Evolutionary conservation across 768 basidiomycete species (phyloP), one percentile per base, ranked within the genome.

Genomic region (Lyophyllum shimeji): DNA sequence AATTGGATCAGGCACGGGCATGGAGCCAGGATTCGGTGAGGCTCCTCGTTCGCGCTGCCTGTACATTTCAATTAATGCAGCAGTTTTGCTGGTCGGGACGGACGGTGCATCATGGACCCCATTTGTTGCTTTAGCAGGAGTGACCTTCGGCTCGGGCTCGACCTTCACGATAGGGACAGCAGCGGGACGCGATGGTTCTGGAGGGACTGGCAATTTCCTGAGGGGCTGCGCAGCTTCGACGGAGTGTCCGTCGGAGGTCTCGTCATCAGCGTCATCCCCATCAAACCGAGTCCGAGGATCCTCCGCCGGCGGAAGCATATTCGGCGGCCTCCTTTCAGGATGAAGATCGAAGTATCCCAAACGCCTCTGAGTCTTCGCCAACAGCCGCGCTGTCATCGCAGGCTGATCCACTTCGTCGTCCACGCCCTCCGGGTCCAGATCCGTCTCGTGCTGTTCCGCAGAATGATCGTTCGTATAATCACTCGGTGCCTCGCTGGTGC

Each of bases 1-100:
- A 43, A 66, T 63, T 21, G 70, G 63, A 17, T 63, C 52, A 15
- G 62, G 45, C 12, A 62, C 52, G 8, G 71, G 65, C 42, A 56
- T 50, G 4, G 70, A 48, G 17, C 60, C 53, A 11, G 71, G 65
- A 15, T 71, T 67, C 2, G 68, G 59, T n/a, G 66, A 58, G 61
- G 71, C 53, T 52, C 76, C 81, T 62, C 79, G 82, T 75, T 84
- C 89, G 23, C 73, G 74, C 71, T 93, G 87, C 49, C 89, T 83
- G 63, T 91, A 93, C 89, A 93, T 89, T 68, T 92, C 89, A 61
- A 93, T 93, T 49, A 93, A 76, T 1, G 85, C 82, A 3, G 88
- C 85, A 0, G 90, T 90, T 72, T 85, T 88, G 73, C 84, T 85
- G 17, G 74, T 70, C 13, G 73, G 46, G 67, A 49, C 29, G 63